Evolutionary conservation across 2,329 filamentous ascomycete species (phyloP).

Genomic region (Aspergillus costaricaensis): DNA sequence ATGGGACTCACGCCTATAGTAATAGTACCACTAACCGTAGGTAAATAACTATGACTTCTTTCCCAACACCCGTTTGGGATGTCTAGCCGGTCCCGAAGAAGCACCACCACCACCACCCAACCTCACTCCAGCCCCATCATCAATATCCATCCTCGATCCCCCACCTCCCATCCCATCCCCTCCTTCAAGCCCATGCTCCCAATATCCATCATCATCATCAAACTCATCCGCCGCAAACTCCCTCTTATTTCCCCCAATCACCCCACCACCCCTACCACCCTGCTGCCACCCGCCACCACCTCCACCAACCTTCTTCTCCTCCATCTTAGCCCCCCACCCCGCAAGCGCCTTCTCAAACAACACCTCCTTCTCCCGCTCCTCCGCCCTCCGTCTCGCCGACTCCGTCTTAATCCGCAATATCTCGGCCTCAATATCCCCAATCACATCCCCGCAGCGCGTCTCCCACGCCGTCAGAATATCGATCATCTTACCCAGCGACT

Average conservation of each 20-base stretch:
- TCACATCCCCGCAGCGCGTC: constrained; percentile 71
- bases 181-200: constrained; percentile 33
- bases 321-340: constrained; percentile 28
- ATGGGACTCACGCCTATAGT: not conserved
- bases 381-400: constrained; percentile 57
- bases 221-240: constrained; percentile 43
- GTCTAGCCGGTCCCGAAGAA: constrained; percentile 24
- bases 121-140: constrained; percentile 36
- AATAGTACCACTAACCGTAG: not conserved
- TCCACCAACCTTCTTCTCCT: not conserved
- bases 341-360: constrained; percentile 55
- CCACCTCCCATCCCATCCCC: constrained; percentile 24
- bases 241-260: constrained; percentile 40
- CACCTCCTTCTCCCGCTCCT: constrained; percentile 52
- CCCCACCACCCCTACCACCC: constrained; percentile 14
- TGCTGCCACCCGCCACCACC: constrained; percentile 12
- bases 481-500: constrained; percentile 69
- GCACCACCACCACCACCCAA: constrained; percentile 14
- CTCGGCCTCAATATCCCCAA: constrained; percentile 74
- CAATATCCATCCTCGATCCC: constrained; percentile 43
- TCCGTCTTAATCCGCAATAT: constrained; percentile 65
- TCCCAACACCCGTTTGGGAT: constrained; percentile 41
- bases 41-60: constrained; percentile 31
- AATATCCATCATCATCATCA: constrained; percentile 43
- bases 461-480: constrained; percentile 73